phyloP scores from a whole-genome alignment of 192 early-diverging fungal genomes.

The Backusella liffmaniae region DNA sequence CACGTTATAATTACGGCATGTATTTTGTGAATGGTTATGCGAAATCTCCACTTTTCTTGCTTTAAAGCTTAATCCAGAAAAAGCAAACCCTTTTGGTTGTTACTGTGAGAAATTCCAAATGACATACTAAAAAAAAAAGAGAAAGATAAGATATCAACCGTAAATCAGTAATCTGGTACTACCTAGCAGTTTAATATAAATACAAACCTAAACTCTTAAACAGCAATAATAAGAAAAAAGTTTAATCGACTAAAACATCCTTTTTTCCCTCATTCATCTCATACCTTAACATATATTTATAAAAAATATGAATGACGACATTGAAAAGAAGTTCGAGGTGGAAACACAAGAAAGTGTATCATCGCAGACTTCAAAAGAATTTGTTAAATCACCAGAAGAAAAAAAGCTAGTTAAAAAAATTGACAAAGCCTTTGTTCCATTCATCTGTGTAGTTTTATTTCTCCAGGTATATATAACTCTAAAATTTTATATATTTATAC shows the following conservation, averaged over 20 bases:
- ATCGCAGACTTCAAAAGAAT: neutral
- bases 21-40: neutral
- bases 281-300: neutral
- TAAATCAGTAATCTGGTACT: neutral
- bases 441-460: slow-evolving; percentile 22
- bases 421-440: slow-evolving; percentile 22
- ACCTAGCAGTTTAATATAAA: neutral
- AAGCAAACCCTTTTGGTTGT: neutral
- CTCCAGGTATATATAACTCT: slow-evolving; percentile 17
- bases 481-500: neutral
- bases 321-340: neutral
- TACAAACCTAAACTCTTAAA: neutral
- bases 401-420: slow-evolving; percentile 22
- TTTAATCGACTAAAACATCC: neutral
- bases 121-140: neutral
- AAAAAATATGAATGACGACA: neutral
- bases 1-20: neutral
- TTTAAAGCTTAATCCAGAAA: neutral
- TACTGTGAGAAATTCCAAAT: neutral
- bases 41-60: neutral
- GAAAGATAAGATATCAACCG: neutral
- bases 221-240: neutral
- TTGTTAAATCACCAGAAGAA: slow-evolving; percentile 18
- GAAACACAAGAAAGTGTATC: neutral
- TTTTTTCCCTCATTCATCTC: neutral